A percentile compares a stretch with the other conserved stretches of the same genome.
These are phyloP conservation scores for Suzukiozyma palmioleophila DNA, from an alignment of 1,139 yeast species.

Conservation along the genomic window DNA sequence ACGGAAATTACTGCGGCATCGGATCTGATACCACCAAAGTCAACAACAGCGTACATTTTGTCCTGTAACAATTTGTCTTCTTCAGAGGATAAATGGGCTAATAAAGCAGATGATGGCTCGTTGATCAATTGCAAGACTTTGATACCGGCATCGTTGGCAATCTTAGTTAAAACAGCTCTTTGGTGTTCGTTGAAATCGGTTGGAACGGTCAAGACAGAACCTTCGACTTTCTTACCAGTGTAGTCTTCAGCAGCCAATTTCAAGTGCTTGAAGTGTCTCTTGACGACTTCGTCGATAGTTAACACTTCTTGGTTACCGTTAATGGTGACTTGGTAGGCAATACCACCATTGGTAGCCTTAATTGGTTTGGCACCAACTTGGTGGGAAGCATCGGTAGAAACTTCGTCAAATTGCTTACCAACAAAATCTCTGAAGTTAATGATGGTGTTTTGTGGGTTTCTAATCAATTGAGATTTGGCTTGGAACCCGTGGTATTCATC, in stretches of 20 bases:
- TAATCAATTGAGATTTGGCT: conserved; percentile 86
- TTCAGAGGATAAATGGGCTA: conserved; percentile 62
- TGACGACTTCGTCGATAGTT: conserved; percentile 71
- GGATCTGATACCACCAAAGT: conserved; percentile 94
- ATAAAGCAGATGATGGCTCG: conserved; percentile 90
- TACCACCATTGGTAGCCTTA: conserved; percentile 57
- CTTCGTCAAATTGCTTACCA: conserved; percentile 68
- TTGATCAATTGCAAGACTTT: conserved; percentile 81
- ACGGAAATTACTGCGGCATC: conserved; percentile 93
- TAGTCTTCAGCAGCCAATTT: conserved; percentile 90
- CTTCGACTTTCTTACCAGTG: conserved; percentile 75
- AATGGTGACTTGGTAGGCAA: conserved; percentile 60
- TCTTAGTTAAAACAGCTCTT: conserved; percentile 56
- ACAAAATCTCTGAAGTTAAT: conserved; percentile 91
- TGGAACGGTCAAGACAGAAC: conserved; percentile 88
- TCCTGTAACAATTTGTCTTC: conserved; percentile 61
- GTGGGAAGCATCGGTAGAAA: conserved; percentile 63
- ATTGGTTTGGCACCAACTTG: conserved; percentile 68
- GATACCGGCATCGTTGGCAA: conserved; percentile 70
- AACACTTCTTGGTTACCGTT: conserved; percentile 45
- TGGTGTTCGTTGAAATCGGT: conserved; percentile 79
- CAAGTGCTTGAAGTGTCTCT: conserved; percentile 79
- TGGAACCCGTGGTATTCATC: conserved; percentile 98
- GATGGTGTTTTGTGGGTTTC: conserved; percentile 85
- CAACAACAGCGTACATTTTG: conserved; percentile 87